These are phyloP conservation scores for Poa annua DNA, from an alignment of 176 grass and related monocot genomes.

Conservation along the genomic window DNA sequence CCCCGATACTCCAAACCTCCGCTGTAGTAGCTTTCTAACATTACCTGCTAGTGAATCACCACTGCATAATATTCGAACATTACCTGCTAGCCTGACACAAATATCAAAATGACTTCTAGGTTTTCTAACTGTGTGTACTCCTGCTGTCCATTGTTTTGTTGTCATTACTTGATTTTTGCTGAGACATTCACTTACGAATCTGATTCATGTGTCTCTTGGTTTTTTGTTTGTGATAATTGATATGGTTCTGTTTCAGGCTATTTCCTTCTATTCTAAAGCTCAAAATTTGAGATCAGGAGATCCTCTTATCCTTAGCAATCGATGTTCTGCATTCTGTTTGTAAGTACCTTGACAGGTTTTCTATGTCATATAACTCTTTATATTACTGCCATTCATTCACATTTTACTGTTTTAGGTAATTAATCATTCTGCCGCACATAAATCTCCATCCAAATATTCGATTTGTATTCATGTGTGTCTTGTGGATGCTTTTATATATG, in stretches of 20 bases:
- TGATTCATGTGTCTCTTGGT: constrained; percentile 27
- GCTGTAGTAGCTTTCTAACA: too few relatives aligned
- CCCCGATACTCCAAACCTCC: too few relatives aligned
- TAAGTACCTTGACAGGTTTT: constrained; percentile 55
- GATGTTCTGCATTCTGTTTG: constrained; percentile 90
- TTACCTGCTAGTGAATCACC: too few relatives aligned
- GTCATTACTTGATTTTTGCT: constrained; percentile 10
- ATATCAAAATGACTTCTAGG: constrained; percentile 19
- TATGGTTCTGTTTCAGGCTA: constrained; percentile 63
- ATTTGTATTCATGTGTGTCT: constrained; percentile 29
- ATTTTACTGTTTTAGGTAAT: constrained; percentile 4
- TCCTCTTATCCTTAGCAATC: constrained; percentile 77
- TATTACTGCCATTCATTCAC: constrained; percentile 21
- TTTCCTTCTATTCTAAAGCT: constrained; percentile 88
- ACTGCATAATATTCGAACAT: constrained; percentile 13
- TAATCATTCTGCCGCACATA: constrained; percentile 1
- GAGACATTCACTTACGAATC: constrained; percentile 22
- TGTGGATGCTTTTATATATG: constrained; percentile 39
- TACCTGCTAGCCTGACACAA: background rate
- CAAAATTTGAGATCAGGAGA: constrained; percentile 76
- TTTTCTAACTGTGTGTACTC: background rate
- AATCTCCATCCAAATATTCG: constrained; percentile 40
- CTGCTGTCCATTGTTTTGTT: background rate
- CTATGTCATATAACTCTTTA: constrained; percentile 24
- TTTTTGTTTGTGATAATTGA: constrained; percentile 39